A percentile compares a stretch with the other conserved stretches of the same genome.
Evolutionary conservation across 2,329 filamentous ascomycete species (phyloP).

Genomic region (Botrytis fabae): DNA sequence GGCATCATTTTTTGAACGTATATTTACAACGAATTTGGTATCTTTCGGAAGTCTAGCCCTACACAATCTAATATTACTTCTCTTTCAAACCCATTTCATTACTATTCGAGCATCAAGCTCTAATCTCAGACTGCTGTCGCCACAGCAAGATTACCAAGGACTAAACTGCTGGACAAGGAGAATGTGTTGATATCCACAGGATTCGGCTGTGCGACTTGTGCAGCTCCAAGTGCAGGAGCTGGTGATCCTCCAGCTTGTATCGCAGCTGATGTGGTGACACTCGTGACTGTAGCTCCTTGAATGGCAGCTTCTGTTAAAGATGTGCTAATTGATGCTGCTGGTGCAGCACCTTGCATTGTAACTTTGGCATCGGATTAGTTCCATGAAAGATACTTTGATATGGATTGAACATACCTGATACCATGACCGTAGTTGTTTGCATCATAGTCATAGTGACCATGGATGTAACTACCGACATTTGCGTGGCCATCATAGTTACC

Average conservation of each 20-base stretch:
- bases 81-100: constrained; percentile 20
- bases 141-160: constrained; percentile 37
- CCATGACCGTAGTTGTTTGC: constrained; percentile 17
- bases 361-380: constrained; percentile 3
- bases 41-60: constrained; percentile 15
- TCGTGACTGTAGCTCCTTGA: background rate
- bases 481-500: constrained; percentile 8
- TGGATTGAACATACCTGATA: constrained; percentile 12
- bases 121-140: constrained; percentile 24
- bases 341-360: background rate
- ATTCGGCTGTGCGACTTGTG: constrained; percentile 20
- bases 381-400: background rate
- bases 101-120: constrained; percentile 13
- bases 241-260: background rate
- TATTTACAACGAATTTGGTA: constrained; percentile 35
- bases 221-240: constrained; percentile 18
- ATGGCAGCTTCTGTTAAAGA: constrained; percentile 3
- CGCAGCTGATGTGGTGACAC: background rate
- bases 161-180: constrained; percentile 35
- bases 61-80: constrained; percentile 29
- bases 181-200: constrained; percentile 36
- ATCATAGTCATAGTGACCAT: constrained; percentile 28
- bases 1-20: constrained; percentile 23
- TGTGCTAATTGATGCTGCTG: background rate
- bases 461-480: constrained; percentile 26